Evolutionary conservation across 495 filamentous ascomycete species (phyloP), one percentile per base, ranked within the genome.

Genomic region (Xylaria sp.): DNA sequence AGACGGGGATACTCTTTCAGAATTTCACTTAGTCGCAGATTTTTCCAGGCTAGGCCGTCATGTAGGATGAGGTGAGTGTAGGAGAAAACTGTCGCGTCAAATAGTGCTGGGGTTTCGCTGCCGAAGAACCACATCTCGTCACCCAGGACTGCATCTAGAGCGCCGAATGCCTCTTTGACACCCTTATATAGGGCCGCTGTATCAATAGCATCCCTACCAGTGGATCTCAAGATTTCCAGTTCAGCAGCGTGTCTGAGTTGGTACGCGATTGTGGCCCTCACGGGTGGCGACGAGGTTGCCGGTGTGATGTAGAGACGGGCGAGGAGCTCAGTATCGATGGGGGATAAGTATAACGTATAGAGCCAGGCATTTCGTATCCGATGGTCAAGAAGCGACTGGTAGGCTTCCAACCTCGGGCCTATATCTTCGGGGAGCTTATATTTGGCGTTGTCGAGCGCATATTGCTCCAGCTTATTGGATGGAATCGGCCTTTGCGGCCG

Each of bases 31-130:
- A 77, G 69, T 9, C 65, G 55, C 43, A n/a, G 71, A 53, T 75
- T 69, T 71, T 82, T 85, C 92, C 90, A 93, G 5, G 80, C 85
- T 73, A 91, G 77, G 3, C 71, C 74, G 11, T 87, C 82, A 72
- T 91, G 87, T 70, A 97, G 77, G 40, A 98, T 85, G 24, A 97
- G 78, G 78, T 95, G 87, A n/a, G 93, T 94, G 80, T 97, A 99
- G 31, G 93, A 91, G 83, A 97, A 98, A 29, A 98, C 88, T 68
- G 86, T 88, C 33, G 95, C 93, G 80, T 99, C 96, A 73, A 99
- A 93, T 15, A 94, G 75, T 0, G 89, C 88, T 2, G 96, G 93
- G 33, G 81, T 83, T 24, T 70, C 24, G 12, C 24, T 62, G 19
- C 73, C 75, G 62, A 82, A 83, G 55, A 84, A 84, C 83, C 83